A percentile compares a stretch with the other conserved stretches of the same genome.
Evolutionary conservation across 768 basidiomycete genomes (phyloP).

Genomic region (Russula ochroleuca): DNA sequence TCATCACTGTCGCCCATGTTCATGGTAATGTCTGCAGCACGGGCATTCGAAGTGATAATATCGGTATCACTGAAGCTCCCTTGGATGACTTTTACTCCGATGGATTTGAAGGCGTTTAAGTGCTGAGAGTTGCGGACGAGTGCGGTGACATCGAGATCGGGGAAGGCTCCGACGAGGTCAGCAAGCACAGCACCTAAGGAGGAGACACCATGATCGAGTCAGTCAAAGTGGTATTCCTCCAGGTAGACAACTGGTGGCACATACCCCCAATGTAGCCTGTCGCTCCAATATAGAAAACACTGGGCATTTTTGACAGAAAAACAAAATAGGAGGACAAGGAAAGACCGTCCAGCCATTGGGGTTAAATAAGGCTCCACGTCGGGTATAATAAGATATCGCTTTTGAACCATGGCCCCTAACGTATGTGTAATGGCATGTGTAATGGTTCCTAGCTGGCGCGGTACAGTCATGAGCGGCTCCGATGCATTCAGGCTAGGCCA

Average conservation of each 20-base stretch:
- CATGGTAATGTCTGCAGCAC: constrained; percentile 8
- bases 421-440: no score
- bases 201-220: background rate
- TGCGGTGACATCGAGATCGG: constrained; percentile 15
- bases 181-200: constrained; percentile 16
- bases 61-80: constrained; percentile 12
- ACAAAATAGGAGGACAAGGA: no score
- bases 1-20: constrained; percentile 17
- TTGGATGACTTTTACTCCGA: constrained; percentile 10
- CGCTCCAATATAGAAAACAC: constrained; percentile 21
- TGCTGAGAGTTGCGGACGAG: constrained; percentile 17
- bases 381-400: no score
- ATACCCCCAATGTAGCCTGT: constrained; percentile 22
- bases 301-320: constrained; percentile 18
- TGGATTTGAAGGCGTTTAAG: background rate
- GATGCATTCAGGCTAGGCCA: no score
- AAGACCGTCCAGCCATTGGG: background rate
- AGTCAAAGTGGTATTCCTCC: background rate
- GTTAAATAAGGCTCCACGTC: no score
- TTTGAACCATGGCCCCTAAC: background rate
- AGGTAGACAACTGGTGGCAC: background rate
- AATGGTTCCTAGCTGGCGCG: no score
- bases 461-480: no score
- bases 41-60: constrained; percentile 8
- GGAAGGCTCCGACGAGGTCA: background rate